Conservation (phyloP, 495 filamentous ascomycete genomes). For the Bombardia bombarda region DNA sequence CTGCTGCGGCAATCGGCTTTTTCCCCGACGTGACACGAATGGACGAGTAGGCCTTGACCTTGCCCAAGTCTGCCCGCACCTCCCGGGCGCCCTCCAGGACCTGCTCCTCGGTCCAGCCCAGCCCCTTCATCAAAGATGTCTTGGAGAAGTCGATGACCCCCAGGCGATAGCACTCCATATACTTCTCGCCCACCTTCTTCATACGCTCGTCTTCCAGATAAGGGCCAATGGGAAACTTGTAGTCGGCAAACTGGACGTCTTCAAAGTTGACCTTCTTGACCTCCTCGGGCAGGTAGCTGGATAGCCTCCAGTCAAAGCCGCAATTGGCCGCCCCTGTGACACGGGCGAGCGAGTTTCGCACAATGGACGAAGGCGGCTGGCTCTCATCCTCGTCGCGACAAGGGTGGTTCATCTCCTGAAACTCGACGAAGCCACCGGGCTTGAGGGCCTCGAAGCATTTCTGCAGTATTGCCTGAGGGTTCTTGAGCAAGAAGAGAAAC, state of each 20-base stretch:
- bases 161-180: conserved; percentile 3
- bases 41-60: neutral
- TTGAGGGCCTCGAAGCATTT: conserved; percentile 24
- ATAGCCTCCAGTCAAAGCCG: conserved; percentile 12
- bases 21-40: neutral
- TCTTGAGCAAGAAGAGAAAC: conserved; percentile 43
- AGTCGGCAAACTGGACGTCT: conserved; percentile 32
- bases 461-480: conserved; percentile 42
- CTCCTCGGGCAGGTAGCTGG: conserved; percentile 41
- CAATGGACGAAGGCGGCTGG: neutral
- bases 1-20: conserved; percentile 1
- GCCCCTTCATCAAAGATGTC: conserved; percentile 7
- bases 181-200: conserved; percentile 6
- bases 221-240: conserved; percentile 28
- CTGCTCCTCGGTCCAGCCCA: conserved; percentile 12
- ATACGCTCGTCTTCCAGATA: conserved; percentile 37
- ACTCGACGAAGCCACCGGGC: conserved; percentile 31
- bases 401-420: conserved; percentile 16
- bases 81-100: conserved; percentile 2
- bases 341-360: conserved; percentile 11
- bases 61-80: neutral
- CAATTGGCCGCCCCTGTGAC: conserved; percentile 11
- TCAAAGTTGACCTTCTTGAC: conserved; percentile 52
- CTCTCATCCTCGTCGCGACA: conserved; percentile 18
- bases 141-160: conserved; percentile 4